Base-by-base conservation (phyloP, 1,139 yeast genomes). In the Trichomonascaceae sp. region DNA sequence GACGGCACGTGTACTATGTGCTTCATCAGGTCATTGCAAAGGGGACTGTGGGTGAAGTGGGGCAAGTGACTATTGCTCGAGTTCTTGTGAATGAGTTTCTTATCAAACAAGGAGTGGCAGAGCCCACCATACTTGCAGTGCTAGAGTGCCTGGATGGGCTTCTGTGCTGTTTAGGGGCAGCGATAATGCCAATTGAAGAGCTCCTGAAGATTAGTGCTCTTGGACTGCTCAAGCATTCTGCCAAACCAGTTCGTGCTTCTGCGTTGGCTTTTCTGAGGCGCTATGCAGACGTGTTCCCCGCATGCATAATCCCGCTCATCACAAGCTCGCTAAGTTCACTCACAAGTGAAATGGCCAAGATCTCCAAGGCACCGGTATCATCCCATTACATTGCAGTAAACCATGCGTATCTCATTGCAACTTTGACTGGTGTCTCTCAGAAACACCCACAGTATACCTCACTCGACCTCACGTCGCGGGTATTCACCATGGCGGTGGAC, bases 401-500 rank as follows among this genome's bases (percentile, higher is more conserved):
- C 1, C 43, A 48, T 29, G 53, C 61, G 1, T 44, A 47, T 23
- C 42, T 54, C 30, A 46, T 46, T 15, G 45, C 47, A 5, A 44
- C 38, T 28, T 40, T 48, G 34, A 49, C 43, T 5, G 48, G 59
- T 8, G 37, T 57, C 23, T 50, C 59, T 2, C 43, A 44, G 29
- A 33, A 42, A 4, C 44, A 48, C 30, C 56, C 61, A 3, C 52
- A 52, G 29, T 50, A 54, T 35, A 46, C 57, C 1, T 56, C 62
- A 3, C 43, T 56, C 13, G 58, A 55, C 26, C 39, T 56, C 23
- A 47, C 58, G 2, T 52, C 60, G 5, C 44, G 57, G 17, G 45
- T 54, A 2, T 41, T 56, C 28, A 45, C 56, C 4, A 42, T 57
- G 14, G 60, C 62, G 2, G 53, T 57, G 1, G 43, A 59, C 1